A percentile compares a stretch with the other conserved stretches of the same genome.
phyloP scores from a whole-genome alignment of 2,329 filamentous ascomycete species.

The Endocalyx cinctus region DNA sequence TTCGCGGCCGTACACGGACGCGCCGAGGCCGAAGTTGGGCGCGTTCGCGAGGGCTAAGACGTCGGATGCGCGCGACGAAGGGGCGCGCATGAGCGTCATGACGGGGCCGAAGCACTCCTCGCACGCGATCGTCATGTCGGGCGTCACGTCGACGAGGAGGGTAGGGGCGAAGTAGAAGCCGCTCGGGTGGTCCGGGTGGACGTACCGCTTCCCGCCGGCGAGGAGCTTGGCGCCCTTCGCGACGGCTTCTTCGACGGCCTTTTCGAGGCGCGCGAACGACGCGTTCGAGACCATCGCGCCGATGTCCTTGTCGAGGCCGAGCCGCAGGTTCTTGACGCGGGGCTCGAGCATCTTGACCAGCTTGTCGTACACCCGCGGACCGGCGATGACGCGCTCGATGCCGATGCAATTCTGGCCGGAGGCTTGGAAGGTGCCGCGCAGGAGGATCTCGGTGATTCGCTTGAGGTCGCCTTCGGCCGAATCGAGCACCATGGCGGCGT shows the following conservation, averaged over 20 bases:
- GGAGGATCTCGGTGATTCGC: conserved; percentile 74
- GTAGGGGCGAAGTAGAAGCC: conserved; percentile 95
- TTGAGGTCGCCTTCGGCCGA: conserved; percentile 62
- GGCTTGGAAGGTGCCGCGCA: conserved; percentile 91
- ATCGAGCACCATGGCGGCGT: conserved; percentile 85
- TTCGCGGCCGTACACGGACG: conserved; percentile 77
- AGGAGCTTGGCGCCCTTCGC: conserved; percentile 73
- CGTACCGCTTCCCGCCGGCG: conserved; percentile 67
- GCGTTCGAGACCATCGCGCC: conserved; percentile 84
- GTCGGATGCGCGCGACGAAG: conserved; percentile 52
- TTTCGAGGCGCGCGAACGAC: conserved; percentile 71
- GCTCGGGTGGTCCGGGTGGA: conserved; percentile 66
- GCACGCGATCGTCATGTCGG: conserved; percentile 79
- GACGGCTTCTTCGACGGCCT: conserved; percentile 73
- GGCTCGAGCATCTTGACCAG: conserved; percentile 68
- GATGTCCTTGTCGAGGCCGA: conserved; percentile 76
- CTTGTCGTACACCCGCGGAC: conserved; percentile 68
- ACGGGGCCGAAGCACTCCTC: conserved; percentile 92
- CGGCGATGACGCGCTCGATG: conserved; percentile 85
- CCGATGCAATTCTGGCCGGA: conserved; percentile 97
- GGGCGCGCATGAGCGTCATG: conserved; percentile 76
- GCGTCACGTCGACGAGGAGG: conserved; percentile 82
- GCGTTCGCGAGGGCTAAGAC: conserved; percentile 78
- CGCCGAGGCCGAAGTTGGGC: conserved; percentile 79
- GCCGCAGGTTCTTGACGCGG: conserved; percentile 67